Conservation (phyloP, 345 rosid genomes). For the Lepidium africanum region DNA sequence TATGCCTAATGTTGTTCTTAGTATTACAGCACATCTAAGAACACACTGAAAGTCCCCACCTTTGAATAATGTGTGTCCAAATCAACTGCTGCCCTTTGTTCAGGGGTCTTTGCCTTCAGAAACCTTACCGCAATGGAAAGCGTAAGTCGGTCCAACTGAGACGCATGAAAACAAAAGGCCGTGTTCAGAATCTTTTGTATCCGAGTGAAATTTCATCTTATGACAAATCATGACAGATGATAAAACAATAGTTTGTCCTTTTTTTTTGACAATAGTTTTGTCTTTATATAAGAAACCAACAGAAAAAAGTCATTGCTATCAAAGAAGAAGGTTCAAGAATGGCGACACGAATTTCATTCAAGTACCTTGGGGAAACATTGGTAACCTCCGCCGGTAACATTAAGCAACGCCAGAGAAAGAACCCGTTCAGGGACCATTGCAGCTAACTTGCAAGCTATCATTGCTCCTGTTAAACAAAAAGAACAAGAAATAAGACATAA, state of each 20-base stretch:
- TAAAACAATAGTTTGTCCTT: background rate
- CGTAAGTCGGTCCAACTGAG: slow-evolving; percentile 61
- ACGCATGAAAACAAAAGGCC: slow-evolving; percentile 10
- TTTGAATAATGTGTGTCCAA: slow-evolving; percentile 89
- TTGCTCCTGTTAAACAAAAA: slow-evolving; percentile 55
- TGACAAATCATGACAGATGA: background rate
- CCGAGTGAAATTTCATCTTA: background rate
- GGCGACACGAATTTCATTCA: background rate
- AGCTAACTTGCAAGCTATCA: slow-evolving; percentile 94
- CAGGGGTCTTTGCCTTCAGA: slow-evolving; percentile 78
- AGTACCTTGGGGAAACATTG: slow-evolving; percentile 91
- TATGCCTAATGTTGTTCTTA: background rate
- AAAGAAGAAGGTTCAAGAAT: slow-evolving; percentile 1
- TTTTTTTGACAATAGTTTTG: too few species aligned
- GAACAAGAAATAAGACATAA: background rate
- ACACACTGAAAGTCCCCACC: slow-evolving; percentile 30
- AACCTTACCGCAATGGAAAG: slow-evolving; percentile 81
- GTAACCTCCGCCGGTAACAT: slow-evolving; percentile 97
- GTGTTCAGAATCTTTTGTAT: background rate
- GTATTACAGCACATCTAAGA: background rate
- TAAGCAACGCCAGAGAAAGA: slow-evolving; percentile 78
- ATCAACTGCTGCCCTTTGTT: slow-evolving; percentile 95
- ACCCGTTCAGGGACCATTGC: slow-evolving; percentile 79
- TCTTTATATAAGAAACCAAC: background rate
- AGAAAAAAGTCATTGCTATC: background rate